phyloP scores from a whole-genome alignment of 257 asterid species.

The Jacaranda copaia region DNA sequence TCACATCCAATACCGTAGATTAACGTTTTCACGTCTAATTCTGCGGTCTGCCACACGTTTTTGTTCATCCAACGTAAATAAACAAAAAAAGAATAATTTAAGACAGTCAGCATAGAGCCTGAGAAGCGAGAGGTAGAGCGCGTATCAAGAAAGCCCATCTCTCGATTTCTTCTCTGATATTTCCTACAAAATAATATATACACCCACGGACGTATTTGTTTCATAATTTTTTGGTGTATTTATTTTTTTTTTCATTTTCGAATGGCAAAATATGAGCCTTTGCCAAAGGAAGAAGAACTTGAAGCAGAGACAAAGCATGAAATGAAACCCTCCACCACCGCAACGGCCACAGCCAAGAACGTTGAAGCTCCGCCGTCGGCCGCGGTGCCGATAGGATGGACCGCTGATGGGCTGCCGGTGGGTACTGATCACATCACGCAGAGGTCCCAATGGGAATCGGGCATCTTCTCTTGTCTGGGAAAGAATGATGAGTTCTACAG shows the following conservation, averaged over 20 bases:
- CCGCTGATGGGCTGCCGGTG: constrained; percentile 56
- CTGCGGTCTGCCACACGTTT: constrained; percentile 27
- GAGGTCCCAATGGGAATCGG: constrained; percentile 59
- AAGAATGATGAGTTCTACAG: constrained; percentile 63
- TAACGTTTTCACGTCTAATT: constrained; percentile 8
- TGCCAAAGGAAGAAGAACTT: constrained; percentile 44
- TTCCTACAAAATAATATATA: not conserved
- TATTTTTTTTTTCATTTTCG: not conserved
- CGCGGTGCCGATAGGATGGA: constrained; percentile 52
- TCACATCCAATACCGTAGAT: not conserved
- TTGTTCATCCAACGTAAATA: not conserved
- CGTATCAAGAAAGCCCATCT: constrained; percentile 33
- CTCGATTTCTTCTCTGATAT: constrained; percentile 25
- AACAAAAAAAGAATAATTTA: not conserved
- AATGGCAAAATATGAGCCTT: constrained; percentile 50
- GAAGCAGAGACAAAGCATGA: constrained; percentile 38
- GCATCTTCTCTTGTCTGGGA: constrained; percentile 65
- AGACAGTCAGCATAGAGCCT: constrained; percentile 10
- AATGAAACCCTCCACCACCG: constrained; percentile 36
- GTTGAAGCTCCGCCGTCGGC: constrained; percentile 42
- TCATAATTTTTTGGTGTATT: no score
- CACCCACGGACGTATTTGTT: no score
- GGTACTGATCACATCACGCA: constrained; percentile 37
- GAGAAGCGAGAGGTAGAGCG: constrained; percentile 41
- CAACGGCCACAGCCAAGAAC: constrained; percentile 27